phyloP scores from a whole-genome alignment of 179 eudicot species.

The Carnegiea gigantea region DNA sequence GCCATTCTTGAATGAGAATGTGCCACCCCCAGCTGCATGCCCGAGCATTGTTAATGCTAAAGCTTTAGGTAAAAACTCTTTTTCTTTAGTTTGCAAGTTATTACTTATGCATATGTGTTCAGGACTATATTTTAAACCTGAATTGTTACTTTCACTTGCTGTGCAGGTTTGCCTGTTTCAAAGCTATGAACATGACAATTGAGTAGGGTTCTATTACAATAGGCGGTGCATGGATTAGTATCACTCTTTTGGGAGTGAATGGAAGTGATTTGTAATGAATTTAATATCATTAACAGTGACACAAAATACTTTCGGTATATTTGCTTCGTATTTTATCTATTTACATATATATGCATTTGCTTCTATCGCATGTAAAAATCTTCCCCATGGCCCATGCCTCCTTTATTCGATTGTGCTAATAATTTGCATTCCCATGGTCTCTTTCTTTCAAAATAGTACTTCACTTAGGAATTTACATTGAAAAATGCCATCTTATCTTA shows the following conservation, averaged over 20 bases:
- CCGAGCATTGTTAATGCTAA: conserved; percentile 95
- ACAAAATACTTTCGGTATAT: conserved; percentile 6
- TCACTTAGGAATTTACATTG: too few species aligned
- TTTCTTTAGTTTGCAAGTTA: neutral
- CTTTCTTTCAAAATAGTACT: too few species aligned
- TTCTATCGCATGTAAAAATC: neutral
- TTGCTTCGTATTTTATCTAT: neutral
- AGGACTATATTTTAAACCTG: neutral
- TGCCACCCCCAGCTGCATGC: conserved; percentile 81
- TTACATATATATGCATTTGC: neutral
- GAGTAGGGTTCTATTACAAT: conserved; percentile 6
- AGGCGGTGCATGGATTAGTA: neutral
- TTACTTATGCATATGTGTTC: neutral
- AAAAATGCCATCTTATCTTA: too few species aligned
- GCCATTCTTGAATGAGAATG: conserved; percentile 71
- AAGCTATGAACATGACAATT: conserved; percentile 34
- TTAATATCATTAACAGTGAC: conserved; percentile 17
- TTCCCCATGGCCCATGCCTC: neutral
- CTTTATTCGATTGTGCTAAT: neutral
- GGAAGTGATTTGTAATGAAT: conserved; percentile 7
- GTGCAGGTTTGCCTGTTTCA: conserved; percentile 58
- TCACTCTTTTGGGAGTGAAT: neutral
- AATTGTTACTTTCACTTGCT: neutral
- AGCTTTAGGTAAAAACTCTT: conserved; percentile 50
- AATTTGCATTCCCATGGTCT: neutral